phyloP scores from a whole-genome alignment of 345 rosid genomes.

The Carallia pectinifolia region DNA sequence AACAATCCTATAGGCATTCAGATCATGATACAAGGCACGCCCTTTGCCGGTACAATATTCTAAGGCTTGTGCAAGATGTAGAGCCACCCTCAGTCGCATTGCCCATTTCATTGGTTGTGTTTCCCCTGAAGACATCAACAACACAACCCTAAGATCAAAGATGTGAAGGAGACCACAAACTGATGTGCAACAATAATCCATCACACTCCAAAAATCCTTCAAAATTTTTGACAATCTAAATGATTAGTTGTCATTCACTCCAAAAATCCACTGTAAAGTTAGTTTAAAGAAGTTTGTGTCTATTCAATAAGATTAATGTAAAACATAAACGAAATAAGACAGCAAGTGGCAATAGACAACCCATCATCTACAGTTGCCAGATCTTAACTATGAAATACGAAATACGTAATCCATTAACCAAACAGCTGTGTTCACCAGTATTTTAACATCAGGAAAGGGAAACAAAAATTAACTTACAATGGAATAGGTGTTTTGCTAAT shows the following conservation, averaged over 20 bases:
- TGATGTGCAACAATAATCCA: not conserved
- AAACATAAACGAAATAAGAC: too few relatives aligned
- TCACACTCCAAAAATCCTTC: too few relatives aligned
- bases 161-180: not conserved
- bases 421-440: not conserved
- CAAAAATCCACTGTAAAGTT: too few relatives aligned
- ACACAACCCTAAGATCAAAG: not conserved
- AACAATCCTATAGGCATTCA: slow-evolving; percentile 10
- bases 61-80: slow-evolving; percentile 2
- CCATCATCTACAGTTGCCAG: too few relatives aligned
- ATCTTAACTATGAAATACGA: too few relatives aligned
- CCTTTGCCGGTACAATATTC: slow-evolving; percentile 9
- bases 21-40: not conserved
- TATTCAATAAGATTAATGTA: too few relatives aligned
- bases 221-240: too few relatives aligned
- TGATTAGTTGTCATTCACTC: too few relatives aligned
- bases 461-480: not conserved
- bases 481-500: slow-evolving; percentile 10
- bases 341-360: too few relatives aligned
- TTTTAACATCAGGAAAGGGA: not conserved
- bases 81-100: slow-evolving; percentile 9
- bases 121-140: slow-evolving; percentile 1
- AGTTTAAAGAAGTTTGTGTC: too few relatives aligned
- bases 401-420: not conserved
- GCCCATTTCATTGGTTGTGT: slow-evolving; percentile 12